Conservation (phyloP, 768 basidiomycete species). For the Xanthoconium stramineum region DNA sequence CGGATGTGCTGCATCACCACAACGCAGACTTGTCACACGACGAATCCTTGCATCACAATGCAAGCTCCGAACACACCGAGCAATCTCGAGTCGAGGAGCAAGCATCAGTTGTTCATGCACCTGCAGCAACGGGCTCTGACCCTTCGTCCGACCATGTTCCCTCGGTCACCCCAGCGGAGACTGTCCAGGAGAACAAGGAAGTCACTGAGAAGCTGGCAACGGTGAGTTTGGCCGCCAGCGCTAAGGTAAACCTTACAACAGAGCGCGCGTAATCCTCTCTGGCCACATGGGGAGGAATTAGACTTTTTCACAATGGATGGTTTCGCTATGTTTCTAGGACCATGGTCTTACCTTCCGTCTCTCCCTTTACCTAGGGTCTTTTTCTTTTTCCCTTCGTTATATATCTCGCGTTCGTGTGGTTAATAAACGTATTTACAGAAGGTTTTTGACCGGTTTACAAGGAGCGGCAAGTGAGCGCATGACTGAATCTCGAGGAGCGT, state of each 20-base stretch:
- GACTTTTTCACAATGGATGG: neutral
- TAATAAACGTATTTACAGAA: slow-evolving; percentile 30
- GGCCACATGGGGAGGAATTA: neutral
- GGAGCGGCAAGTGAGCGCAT: slow-evolving; percentile 21
- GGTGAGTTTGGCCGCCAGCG: slow-evolving; percentile 30
- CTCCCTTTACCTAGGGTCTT: neutral
- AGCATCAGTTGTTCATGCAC: neutral
- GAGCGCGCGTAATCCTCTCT: slow-evolving; percentile 14
- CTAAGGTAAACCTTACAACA: slow-evolving; percentile 27
- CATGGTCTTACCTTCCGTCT: neutral
- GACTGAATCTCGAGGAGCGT: neutral
- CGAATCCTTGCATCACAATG: neutral
- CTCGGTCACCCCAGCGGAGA: slow-evolving; percentile 2
- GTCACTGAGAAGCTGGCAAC: slow-evolving; percentile 25
- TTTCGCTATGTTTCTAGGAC: neutral
- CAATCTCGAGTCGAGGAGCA: neutral
- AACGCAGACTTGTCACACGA: slow-evolving; percentile 21
- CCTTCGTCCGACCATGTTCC: slow-evolving; percentile 2
- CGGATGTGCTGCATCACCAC: slow-evolving; percentile 50
- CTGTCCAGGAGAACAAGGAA: slow-evolving; percentile 21
- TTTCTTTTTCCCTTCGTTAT: neutral
- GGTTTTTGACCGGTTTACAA: slow-evolving; percentile 26
- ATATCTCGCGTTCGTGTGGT: slow-evolving; percentile 10
- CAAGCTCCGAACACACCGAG: neutral
- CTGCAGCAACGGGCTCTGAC: neutral